Base-by-base conservation (phyloP, 345 rosid species). In the Eucalyptus erythrocorys region DNA sequence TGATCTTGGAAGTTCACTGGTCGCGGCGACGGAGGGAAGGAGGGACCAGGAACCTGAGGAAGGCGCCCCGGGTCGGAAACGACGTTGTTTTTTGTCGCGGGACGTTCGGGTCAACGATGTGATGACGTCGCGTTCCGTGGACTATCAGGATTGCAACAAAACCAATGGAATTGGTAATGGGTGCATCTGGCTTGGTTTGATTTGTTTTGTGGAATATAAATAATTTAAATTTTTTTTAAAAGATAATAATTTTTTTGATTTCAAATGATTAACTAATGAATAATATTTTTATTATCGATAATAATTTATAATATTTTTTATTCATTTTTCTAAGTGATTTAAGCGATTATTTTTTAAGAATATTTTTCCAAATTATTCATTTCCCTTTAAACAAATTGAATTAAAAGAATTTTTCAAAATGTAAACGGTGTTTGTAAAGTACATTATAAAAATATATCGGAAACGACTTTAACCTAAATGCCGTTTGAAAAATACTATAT, bases 311-410 rank as follows among this genome's bases (percentile, higher is more conserved):
- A 4, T 24, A 24, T 0, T 55, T 22, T 24, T 55, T 10, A 21
- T 51, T 21, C 5, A 51, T 1, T 7, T 51, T 51, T 51, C 3
- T 51, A 55, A 55, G 5, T 24, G 61, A 55, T 55, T 55, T 53
- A 22, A 3, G 12, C 1, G 1, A 55, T 55, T 19, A 51, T 24
- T 55, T 24, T 55, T 55, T 24, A 9, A 9, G 0, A 9, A 9
- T 10, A 55, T 24, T 55, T 9, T 55, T 55, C 0, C 0, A 10
- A 55, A 24, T 55, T 55, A 55, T 55, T 55, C 1, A 24, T 55
- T 55, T 55, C 1, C 2, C 13, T 24, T 0, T 0, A 55, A 55
- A 55, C 1, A 55, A 55, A 10, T 55, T 4, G 0, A 55, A 21
- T 21, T 55, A 55, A 24, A 55, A 55, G 13, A 3, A 10, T 55